Conservation (phyloP, 139 green algal species). For the Chlorella sorokiniana region DNA sequence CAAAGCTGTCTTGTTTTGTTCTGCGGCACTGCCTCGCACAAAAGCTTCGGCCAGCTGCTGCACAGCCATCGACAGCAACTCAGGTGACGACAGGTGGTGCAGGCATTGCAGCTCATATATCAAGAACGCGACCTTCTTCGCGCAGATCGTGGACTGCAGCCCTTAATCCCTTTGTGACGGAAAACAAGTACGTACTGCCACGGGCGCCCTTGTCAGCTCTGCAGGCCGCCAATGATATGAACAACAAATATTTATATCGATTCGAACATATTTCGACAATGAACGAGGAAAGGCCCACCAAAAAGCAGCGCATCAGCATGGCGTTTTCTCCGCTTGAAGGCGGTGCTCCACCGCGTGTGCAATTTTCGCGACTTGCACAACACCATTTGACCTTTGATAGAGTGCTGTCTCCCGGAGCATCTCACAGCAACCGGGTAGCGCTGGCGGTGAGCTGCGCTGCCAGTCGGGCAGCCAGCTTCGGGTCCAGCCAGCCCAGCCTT, state of each 20-base stretch:
- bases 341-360: neutral
- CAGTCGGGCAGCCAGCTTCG: neutral
- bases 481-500: neutral
- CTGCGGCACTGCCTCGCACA: neutral
- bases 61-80: neutral
- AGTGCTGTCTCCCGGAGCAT: conserved; percentile 17
- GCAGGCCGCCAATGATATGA: neutral
- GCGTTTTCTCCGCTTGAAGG: no score
- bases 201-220: no score
- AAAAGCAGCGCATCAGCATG: conserved; percentile 1
- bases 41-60: neutral
- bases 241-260: no score
- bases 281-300: neutral
- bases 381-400: neutral
- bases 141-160: no score
- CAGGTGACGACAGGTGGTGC: neutral
- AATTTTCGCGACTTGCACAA: neutral
- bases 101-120: neutral
- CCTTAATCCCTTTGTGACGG: no score
- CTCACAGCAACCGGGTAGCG: conserved; percentile 29
- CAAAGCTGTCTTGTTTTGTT: neutral
- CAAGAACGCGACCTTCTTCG: neutral
- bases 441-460: conserved; percentile 20
- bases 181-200: no score
- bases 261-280: no score